These are phyloP conservation scores for Pyrenochaeta sp. DNA, from an alignment of 2,329 filamentous ascomycete genomes.

Conservation along the genomic window DNA sequence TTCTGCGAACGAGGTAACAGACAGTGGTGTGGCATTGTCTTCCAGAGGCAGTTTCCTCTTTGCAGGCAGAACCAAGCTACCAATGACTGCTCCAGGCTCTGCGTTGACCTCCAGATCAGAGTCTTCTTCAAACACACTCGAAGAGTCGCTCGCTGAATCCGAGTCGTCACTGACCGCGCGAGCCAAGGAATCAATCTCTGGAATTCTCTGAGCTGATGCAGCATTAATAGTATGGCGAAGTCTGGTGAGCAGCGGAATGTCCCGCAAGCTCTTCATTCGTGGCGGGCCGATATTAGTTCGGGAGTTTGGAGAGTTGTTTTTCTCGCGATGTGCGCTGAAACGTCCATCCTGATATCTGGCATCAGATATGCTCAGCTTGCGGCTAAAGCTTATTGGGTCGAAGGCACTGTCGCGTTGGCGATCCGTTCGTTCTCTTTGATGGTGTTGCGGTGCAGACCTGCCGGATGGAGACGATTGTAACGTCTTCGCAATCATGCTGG, in stretches of 20 bases:
- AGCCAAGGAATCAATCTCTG: slow-evolving; percentile 25
- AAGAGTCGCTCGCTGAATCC: slow-evolving; percentile 36
- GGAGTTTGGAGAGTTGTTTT: slow-evolving; percentile 3
- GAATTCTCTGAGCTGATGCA: slow-evolving; percentile 25
- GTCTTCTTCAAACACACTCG: slow-evolving; percentile 33
- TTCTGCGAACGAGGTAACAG: slow-evolving; percentile 46
- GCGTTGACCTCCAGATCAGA: slow-evolving; percentile 21
- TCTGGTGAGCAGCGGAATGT: slow-evolving; percentile 41
- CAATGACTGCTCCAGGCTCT: slow-evolving; percentile 23
- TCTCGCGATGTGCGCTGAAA: slow-evolving; percentile 41
- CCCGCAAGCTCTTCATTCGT: slow-evolving; percentile 32
- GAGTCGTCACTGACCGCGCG: slow-evolving; percentile 34
- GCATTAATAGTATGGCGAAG: slow-evolving; percentile 41
- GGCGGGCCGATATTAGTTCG: slow-evolving; percentile 2
- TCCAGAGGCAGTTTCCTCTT: slow-evolving; percentile 48
- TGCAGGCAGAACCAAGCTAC: slow-evolving; percentile 24
- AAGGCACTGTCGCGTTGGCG: slow-evolving; percentile 57
- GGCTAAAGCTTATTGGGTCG: slow-evolving; percentile 61
- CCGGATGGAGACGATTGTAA: slow-evolving; percentile 55
- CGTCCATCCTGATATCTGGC: slow-evolving; percentile 63
- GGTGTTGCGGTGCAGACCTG: slow-evolving; percentile 8
- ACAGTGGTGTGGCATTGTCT: slow-evolving; percentile 47
- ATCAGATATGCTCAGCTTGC: slow-evolving; percentile 58
- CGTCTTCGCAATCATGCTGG: slow-evolving; percentile 54
- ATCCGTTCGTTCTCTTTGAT: slow-evolving; percentile 4